These are phyloP conservation scores for Ajuga reptans DNA, from an alignment of 305 asterid species.

Conservation along the genomic window DNA sequence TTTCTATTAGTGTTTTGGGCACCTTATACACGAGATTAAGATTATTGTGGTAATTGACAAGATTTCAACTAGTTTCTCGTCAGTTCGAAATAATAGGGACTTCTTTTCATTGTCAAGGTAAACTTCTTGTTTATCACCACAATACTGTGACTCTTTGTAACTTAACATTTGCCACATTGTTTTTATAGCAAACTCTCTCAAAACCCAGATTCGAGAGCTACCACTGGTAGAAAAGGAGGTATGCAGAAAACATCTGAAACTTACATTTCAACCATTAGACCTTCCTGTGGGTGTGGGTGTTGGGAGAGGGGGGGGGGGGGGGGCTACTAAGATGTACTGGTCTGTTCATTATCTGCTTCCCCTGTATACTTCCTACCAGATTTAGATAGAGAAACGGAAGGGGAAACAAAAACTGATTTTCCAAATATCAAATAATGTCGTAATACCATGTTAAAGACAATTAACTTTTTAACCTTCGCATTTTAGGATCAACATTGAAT, in stretches of 20 bases:
- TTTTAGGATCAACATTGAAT: constrained; percentile 50
- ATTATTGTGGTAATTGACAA: background rate
- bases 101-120: background rate
- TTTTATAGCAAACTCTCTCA: constrained; percentile 50
- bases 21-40: constrained; percentile 10
- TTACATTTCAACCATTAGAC: constrained; percentile 4
- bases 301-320: background rate
- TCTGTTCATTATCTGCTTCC: background rate
- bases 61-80: background rate
- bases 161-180: constrained; percentile 15
- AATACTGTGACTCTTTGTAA: constrained; percentile 16
- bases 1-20: background rate
- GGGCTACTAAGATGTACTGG: background rate
- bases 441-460: background rate
- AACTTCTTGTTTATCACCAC: background rate
- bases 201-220: constrained; percentile 33
- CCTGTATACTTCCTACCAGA: background rate
- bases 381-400: background rate
- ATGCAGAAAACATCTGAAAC: constrained; percentile 16
- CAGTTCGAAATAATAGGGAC: background rate
- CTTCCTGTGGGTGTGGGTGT: background rate
- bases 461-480: constrained; percentile 16
- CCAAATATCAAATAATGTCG: background rate
- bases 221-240: constrained; percentile 44
- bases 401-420: background rate